Evolutionary conservation across 2,329 filamentous ascomycete species (phyloP).

Genomic region (Dactylellina haptotyla): DNA sequence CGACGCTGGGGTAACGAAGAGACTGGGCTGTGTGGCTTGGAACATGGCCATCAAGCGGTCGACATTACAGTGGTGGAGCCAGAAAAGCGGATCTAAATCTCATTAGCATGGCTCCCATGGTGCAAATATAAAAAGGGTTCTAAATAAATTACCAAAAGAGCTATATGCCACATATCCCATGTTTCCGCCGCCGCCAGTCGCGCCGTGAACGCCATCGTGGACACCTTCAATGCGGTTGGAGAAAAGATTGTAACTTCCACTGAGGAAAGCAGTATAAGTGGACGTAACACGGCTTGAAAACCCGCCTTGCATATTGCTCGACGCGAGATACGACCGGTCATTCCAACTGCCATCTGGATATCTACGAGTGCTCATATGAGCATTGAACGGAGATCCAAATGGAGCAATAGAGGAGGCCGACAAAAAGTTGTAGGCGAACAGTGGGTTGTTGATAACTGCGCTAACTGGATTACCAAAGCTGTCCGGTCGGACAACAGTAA

Average conservation of each 20-base stretch:
- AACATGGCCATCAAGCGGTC: slow-evolving; percentile 58
- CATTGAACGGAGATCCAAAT: slow-evolving; percentile 23
- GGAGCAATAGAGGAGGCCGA: slow-evolving; percentile 35
- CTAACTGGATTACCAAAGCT: slow-evolving; percentile 36
- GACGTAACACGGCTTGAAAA: slow-evolving; percentile 25
- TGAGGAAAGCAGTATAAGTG: slow-evolving; percentile 48
- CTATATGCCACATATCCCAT: slow-evolving; percentile 63
- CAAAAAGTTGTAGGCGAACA: slow-evolving; percentile 53
- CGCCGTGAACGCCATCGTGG: slow-evolving; percentile 66
- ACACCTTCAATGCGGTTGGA: slow-evolving; percentile 62
- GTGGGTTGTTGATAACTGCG: slow-evolving; percentile 33
- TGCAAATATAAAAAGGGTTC: slow-evolving; percentile 52
- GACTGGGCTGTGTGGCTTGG: slow-evolving; percentile 58
- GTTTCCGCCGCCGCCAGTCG: slow-evolving; percentile 67
- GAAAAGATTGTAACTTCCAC: slow-evolving; percentile 52
- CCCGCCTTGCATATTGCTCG: slow-evolving; percentile 29
- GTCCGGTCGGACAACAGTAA: slow-evolving; percentile 46
- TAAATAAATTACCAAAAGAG: neutral
- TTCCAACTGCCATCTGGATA: slow-evolving; percentile 31
- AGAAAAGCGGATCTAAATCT: slow-evolving; percentile 5
- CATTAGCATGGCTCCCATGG: neutral
- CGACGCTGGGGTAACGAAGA: slow-evolving; percentile 35
- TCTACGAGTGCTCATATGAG: slow-evolving; percentile 27
- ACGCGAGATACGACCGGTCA: slow-evolving; percentile 30
- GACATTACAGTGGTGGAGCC: slow-evolving; percentile 55